Conservation (phyloP, 768 basidiomycete genomes). For the Mycena rosella region DNA sequence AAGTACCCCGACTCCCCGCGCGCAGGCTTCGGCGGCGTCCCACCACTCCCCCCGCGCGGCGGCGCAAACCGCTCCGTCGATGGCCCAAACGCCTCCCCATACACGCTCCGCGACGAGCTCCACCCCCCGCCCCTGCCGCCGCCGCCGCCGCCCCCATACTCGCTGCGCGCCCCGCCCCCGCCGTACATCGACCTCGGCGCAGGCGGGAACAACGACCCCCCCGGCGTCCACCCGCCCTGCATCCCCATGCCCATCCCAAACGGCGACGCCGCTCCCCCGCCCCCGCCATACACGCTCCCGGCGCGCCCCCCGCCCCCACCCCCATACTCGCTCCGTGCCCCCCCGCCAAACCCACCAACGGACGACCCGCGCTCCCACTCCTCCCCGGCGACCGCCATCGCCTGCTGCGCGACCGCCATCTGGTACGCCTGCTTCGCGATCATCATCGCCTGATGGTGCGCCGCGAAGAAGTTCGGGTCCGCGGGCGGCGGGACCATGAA, state of each 20-base stretch:
- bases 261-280: conserved; percentile 37
- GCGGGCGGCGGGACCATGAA: conserved; percentile 57
- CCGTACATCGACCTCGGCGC: conserved; percentile 69
- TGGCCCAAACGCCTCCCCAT: conserved; percentile 75
- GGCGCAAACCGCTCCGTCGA: conserved; percentile 37
- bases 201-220: conserved; percentile 65
- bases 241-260: conserved; percentile 49
- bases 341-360: conserved; percentile 57
- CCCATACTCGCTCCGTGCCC: conserved; percentile 52
- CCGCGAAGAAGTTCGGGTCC: conserved; percentile 73
- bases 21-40: conserved; percentile 31
- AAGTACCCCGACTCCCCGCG: conserved; percentile 56
- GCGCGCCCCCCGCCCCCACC: conserved; percentile 47
- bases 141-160: conserved; percentile 64
- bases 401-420: conserved; percentile 91
- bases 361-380: conserved; percentile 90
- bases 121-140: conserved; percentile 59
- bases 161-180: conserved; percentile 70
- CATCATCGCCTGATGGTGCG: conserved; percentile 91
- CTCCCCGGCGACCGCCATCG: conserved; percentile 88
- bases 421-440: conserved; percentile 91
- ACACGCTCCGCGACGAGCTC: conserved; percentile 73
- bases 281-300: conserved; percentile 62
- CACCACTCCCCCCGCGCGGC: conserved; percentile 38
- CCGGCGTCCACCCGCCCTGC: conserved; percentile 52